Evolutionary conservation across 2,329 filamentous ascomycete genomes (phyloP).

Genomic region (Zymoseptoria pseudotritici): DNA sequence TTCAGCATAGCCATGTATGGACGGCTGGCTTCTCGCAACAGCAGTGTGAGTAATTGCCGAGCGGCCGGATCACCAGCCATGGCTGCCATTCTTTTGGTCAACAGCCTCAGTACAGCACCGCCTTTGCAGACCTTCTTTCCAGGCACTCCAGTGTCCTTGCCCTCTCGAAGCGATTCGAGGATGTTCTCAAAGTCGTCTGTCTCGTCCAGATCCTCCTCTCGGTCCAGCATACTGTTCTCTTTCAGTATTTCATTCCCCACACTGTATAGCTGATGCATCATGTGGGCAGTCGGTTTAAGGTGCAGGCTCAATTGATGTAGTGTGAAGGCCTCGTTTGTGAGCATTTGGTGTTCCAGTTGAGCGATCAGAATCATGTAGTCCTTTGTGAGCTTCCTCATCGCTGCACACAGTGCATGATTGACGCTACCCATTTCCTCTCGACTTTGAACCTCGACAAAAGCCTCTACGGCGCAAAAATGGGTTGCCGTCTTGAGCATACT

Average conservation of each 20-base stretch:
- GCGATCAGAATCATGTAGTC: constrained; percentile 91
- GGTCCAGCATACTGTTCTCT: constrained; percentile 79
- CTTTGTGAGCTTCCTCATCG: constrained; percentile 81
- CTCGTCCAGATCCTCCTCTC: constrained; percentile 57
- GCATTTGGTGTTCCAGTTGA: constrained; percentile 85
- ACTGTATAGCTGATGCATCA: constrained; percentile 82
- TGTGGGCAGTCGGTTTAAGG: constrained; percentile 80
- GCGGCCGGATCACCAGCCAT: constrained; percentile 93
- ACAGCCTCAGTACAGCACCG: constrained; percentile 82
- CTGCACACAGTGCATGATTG: constrained; percentile 92
- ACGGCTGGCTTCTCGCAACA: constrained; percentile 79
- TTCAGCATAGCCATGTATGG: constrained; percentile 99
- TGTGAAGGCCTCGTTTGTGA: constrained; percentile 83
- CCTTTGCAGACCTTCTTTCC: constrained; percentile 93
- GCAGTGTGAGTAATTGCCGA: constrained; percentile 67
- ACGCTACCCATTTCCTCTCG: constrained; percentile 88
- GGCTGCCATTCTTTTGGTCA: constrained; percentile 75
- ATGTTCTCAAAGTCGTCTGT: constrained; percentile 86
- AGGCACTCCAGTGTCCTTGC: constrained; percentile 73
- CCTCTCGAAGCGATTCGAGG: constrained; percentile 78
- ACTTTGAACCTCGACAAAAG: constrained; percentile 91
- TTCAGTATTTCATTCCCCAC: constrained; percentile 81
- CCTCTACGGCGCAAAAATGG: constrained; percentile 83
- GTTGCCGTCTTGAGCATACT: constrained; percentile 93
- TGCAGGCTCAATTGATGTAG: constrained; percentile 89